Percentiles rank a stretch among this genome's conserved stretches.
These are phyloP conservation scores for Stephanodiscus triporus DNA, from an alignment of 108 stramenopile species.

Conservation along the genomic window DNA sequence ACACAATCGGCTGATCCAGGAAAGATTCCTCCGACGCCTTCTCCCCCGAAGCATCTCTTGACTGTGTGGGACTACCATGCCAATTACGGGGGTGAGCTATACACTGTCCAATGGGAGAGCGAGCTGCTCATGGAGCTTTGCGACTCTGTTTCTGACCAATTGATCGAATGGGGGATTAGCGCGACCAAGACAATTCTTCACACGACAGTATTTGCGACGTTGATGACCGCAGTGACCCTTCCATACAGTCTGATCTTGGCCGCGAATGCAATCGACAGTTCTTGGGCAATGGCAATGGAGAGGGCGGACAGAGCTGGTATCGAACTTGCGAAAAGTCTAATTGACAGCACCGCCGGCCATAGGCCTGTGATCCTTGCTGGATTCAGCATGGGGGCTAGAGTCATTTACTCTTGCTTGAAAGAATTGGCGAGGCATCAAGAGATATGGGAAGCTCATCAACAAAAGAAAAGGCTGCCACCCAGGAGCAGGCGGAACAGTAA, in stretches of 20 bases:
- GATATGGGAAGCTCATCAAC: slow-evolving; percentile 73
- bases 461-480: slow-evolving; percentile 28
- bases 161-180: slow-evolving; percentile 71
- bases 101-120: slow-evolving; percentile 85
- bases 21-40: neutral
- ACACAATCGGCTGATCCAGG: slow-evolving; percentile 21
- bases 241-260: slow-evolving; percentile 78
- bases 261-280: slow-evolving; percentile 87
- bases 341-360: slow-evolving; percentile 81
- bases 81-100: slow-evolving; percentile 81
- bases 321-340: slow-evolving; percentile 87
- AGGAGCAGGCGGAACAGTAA: slow-evolving; percentile 21
- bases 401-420: slow-evolving; percentile 92
- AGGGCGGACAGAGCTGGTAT: slow-evolving; percentile 89
- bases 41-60: slow-evolving; percentile 64
- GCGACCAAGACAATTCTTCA: slow-evolving; percentile 77
- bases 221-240: slow-evolving; percentile 78
- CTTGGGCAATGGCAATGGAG: slow-evolving; percentile 91
- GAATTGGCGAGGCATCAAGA: slow-evolving; percentile 86
- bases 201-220: slow-evolving; percentile 77
- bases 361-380: slow-evolving; percentile 94
- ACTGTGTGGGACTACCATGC: slow-evolving; percentile 83
- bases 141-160: slow-evolving; percentile 77
- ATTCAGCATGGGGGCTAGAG: slow-evolving; percentile 94
- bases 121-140: slow-evolving; percentile 73